Evolutionary conservation across 768 basidiomycete species (phyloP), one percentile per base, ranked within the genome.

Genomic region (Serendipita vermifera): DNA sequence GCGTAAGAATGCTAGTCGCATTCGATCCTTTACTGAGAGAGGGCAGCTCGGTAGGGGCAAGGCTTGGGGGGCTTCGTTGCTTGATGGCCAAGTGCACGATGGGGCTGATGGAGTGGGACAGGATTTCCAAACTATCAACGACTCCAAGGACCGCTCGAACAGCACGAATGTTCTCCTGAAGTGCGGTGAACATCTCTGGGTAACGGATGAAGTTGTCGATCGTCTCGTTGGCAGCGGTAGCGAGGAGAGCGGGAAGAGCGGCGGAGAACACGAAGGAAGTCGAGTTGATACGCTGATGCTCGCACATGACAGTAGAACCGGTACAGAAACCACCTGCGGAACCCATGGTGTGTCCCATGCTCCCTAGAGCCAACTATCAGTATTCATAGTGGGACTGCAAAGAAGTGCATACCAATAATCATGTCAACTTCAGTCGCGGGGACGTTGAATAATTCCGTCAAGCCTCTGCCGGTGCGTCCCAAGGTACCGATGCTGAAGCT

Each of bases 201-300:
- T 81, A 81, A 58, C 76, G 78, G 39, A 78, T 78, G 53, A 98
- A 74, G 60, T 86, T 79, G 63, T 81, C 79, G 68, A 97, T 86
- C 4, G 82, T 89, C 63, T 90, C 84, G 0, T 88, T 92, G 2
- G 82, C 88, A 61, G 84, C 81, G 60, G 91, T 91, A 17, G 89
- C 82, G 35, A 98, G 81, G 38, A 93, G 76, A 2, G 89, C 80
- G 0, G 96, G 96, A 73, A 94, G 82, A 2, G 94, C 82, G 15
- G 96, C 96, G 1, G 94, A 96, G 74, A 91, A 99, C 58, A 99
- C 91, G 67, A 90, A 94, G 0, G 91, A 82, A 3, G 90, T 83
- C 14, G 88, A 90, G 66, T 98, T 98, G 77, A 94, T 96, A 41
- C 91, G 91, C 80, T 92, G 94, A 65, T 99, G 94, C 60, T 88